Evolutionary conservation across 2,329 filamentous ascomycete species (phyloP).

Genomic region (Xylaria sp.): DNA sequence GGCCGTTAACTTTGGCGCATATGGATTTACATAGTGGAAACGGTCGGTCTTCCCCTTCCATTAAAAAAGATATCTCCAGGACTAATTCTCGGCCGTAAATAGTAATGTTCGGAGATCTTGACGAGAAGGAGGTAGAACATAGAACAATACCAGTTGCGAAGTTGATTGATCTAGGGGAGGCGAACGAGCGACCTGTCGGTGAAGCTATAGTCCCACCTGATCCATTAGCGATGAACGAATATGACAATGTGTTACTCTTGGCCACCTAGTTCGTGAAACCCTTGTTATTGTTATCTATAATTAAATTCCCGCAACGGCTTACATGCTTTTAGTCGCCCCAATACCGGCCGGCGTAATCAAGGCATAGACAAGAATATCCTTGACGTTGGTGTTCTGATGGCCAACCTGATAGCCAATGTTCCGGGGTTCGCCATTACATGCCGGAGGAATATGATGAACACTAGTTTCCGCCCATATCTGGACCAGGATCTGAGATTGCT

Average conservation of each 20-base stretch:
- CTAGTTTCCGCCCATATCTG: slow-evolving; percentile 3
- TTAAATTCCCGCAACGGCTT: neutral
- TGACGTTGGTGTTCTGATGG: neutral
- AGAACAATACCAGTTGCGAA: slow-evolving; percentile 6
- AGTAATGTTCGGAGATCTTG: slow-evolving; percentile 8
- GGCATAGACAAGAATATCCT: neutral
- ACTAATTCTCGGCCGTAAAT: neutral
- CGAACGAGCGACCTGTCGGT: neutral
- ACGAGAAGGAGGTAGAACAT: neutral
- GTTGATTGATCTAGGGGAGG: slow-evolving; percentile 7
- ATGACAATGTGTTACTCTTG: slow-evolving; percentile 7
- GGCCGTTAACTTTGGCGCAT: slow-evolving; percentile 3
- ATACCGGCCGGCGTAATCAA: neutral
- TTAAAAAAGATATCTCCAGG: neutral
- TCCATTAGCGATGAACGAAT: neutral
- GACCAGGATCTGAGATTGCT: slow-evolving; percentile 13
- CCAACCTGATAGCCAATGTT: neutral
- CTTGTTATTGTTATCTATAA: neutral
- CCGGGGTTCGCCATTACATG: neutral
- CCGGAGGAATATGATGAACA: neutral
- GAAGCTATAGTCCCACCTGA: neutral
- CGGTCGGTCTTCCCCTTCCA: neutral
- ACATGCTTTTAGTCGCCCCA: neutral
- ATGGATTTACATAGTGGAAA: slow-evolving; percentile 3
- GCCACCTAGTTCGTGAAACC: neutral